Percentiles rank a stretch among this genome's conserved stretches.
phyloP scores from a whole-genome alignment of 1,139 yeast species.

The Protomyces macrosporus region DNA sequence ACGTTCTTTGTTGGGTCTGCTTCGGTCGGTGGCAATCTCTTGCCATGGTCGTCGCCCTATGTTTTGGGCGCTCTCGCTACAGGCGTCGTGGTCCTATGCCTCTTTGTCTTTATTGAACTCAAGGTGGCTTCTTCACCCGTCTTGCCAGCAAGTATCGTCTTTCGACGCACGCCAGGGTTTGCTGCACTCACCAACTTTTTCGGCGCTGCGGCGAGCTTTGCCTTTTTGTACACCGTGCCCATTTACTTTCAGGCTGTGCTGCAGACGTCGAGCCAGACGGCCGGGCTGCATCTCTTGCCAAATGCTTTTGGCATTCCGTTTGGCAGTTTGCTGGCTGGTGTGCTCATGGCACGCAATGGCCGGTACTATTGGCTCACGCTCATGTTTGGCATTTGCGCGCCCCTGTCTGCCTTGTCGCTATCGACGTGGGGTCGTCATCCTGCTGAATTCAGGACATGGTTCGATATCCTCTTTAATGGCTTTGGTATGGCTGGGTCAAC shows the following conservation, averaged over 20 bases:
- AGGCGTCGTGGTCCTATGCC: conserved; percentile 38
- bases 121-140: conserved; percentile 61
- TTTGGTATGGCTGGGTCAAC: conserved; percentile 30
- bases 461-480: conserved; percentile 31
- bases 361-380: conserved; percentile 42
- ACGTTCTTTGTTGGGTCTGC: conserved; percentile 56
- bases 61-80: conserved; percentile 39
- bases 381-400: background rate
- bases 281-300: conserved; percentile 33
- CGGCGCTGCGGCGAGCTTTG: conserved; percentile 52
- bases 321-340: conserved; percentile 32
- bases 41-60: conserved; percentile 40
- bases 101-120: conserved; percentile 50
- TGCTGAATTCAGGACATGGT: conserved; percentile 15
- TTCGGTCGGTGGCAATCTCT: conserved; percentile 59
- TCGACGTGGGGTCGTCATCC: conserved; percentile 14
- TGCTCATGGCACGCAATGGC: conserved; percentile 50
- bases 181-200: conserved; percentile 51
- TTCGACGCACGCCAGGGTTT: conserved; percentile 26
- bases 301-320: conserved; percentile 32
- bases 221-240: conserved; percentile 56
- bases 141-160: conserved; percentile 30
- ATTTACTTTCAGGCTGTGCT: conserved; percentile 32
- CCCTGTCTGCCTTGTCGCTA: conserved; percentile 11
- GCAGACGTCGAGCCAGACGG: conserved; percentile 30